Base-by-base conservation (phyloP, 805 yeast species). In the Vanderwaltozyma verrucispora region DNA sequence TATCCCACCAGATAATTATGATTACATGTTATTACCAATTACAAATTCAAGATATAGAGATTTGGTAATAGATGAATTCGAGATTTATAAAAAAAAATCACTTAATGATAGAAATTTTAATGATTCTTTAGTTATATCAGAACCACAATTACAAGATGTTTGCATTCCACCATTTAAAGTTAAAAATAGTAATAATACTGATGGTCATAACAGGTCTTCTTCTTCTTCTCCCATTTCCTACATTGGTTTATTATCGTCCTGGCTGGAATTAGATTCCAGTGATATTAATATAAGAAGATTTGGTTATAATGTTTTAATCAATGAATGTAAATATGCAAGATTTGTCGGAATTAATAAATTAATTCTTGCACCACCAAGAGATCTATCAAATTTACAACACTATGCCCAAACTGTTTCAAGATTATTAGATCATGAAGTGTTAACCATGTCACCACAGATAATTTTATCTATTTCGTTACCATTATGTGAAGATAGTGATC, bases 221-320 rank as follows among this genome's bases (percentile, higher is more conserved):
- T n/a, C n/a, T n/a, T n/a, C n/a, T n/a, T n/a, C n/a, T n/a, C n/a
- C 41, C 25, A 13, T 25, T 45, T 13, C 17, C 46, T 11, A 43
- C 50, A 5, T 58, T 44, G 85, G 83, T 0, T 48, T 78, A 23
- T 54, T 78, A 2, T 71, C 85, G 0, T 74, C 81, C 2, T 80
- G 86, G 85, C 62, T 77, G n/a, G 85, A 78, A 48, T 55, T 78
- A 29, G 85, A 78, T 44, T 69, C 77, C 23, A 58, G 60, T 9
- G 74, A 76, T 51, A 53, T 59, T 0, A 43, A 64, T 5, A 62
- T 73, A 3, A 71, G 78, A 23, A 72, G 68, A 42, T 62, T 77
- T 35, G 74, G 80, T 5, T 58, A 60, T 26, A 77, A 77, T 46
- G 80, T 77, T 1, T 51, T 79, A n/a, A 41, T 56, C 20, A 72